Percentiles rank a stretch among this genome's conserved stretches.
These are phyloP conservation scores for Aegle marmelos DNA, from an alignment of 345 rosid genomes.

Conservation along the genomic window DNA sequence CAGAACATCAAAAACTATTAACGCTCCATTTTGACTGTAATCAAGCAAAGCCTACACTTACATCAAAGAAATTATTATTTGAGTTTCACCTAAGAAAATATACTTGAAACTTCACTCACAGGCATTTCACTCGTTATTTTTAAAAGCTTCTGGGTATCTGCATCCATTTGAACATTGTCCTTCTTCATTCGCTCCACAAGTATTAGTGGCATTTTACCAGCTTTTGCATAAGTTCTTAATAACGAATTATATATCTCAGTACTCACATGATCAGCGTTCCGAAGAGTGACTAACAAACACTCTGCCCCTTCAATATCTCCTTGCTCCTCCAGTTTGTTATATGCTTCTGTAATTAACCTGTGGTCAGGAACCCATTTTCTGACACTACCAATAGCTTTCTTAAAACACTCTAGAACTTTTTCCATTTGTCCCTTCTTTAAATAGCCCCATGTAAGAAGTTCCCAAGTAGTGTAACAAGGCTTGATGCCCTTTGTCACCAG, in stretches of 20 bases:
- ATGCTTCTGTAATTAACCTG: conserved; percentile 43
- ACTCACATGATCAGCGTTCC: conserved; percentile 57
- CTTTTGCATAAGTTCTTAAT: conserved; percentile 66
- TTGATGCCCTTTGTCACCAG: conserved; percentile 49
- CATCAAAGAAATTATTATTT: neutral
- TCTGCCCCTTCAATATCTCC: conserved; percentile 66
- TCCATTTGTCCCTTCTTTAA: conserved; percentile 46
- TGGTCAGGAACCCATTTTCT: conserved; percentile 66
- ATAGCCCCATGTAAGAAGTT: conserved; percentile 73
- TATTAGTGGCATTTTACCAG: conserved; percentile 76
- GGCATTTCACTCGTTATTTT: conserved; percentile 59
- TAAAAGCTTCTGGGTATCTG: conserved; percentile 64
- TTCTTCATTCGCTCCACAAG: conserved; percentile 72
- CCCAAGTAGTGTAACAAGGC: conserved; percentile 81
- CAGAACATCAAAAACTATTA: neutral
- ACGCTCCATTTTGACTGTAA: neutral
- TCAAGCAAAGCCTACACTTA: neutral
- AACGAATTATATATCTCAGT: conserved; percentile 68
- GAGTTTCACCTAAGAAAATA: conserved; percentile 18
- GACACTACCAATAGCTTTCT: conserved; percentile 65
- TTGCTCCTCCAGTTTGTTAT: conserved; percentile 50
- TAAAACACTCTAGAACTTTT: conserved; percentile 55
- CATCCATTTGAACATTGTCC: conserved; percentile 54
- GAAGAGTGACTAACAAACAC: conserved; percentile 55
- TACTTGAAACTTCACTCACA: conserved; percentile 53